Evolutionary conservation across 768 basidiomycete species (phyloP).

Genomic region (Daedaleopsis nitida): DNA sequence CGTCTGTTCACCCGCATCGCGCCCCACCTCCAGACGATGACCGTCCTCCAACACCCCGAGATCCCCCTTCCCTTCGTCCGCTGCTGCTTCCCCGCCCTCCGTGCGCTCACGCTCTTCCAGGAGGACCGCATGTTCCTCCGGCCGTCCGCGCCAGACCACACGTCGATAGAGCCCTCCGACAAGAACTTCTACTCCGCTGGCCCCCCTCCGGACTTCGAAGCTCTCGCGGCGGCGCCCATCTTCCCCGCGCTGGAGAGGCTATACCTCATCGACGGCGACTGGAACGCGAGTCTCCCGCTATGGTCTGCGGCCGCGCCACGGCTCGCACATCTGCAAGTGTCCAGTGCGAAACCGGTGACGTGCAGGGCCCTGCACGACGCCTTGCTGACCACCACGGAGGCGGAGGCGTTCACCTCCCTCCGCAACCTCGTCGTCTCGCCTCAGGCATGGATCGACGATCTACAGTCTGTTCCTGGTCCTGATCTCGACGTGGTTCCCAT

Average conservation of each 20-base stretch:
- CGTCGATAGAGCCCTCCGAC: background rate
- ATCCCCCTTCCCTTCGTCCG: conserved; percentile 9
- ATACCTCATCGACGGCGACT: conserved; percentile 3
- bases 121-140: conserved; percentile 11
- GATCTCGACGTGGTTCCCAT: too few species aligned
- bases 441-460: too few species aligned
- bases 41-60: conserved; percentile 1
- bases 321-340: background rate
- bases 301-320: conserved; percentile 6
- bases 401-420: background rate
- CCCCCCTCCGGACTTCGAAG: background rate
- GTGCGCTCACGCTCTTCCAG: conserved; percentile 3
- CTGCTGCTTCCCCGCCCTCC: conserved; percentile 1
- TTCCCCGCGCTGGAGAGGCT: conserved; percentile 9
- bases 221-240: background rate
- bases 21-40: conserved; percentile 4
- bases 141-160: background rate
- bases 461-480: too few species aligned
- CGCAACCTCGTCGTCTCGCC: background rate
- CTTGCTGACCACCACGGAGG: background rate
- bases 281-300: conserved; percentile 1
- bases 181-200: background rate
- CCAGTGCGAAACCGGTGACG: background rate
- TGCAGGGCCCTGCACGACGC: background rate
- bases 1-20: conserved; percentile 5